Percentiles rank a stretch among this genome's conserved stretches.
Conservation (phyloP, 2,329 filamentous ascomycete genomes). For the Monilinia aucupariae region DNA sequence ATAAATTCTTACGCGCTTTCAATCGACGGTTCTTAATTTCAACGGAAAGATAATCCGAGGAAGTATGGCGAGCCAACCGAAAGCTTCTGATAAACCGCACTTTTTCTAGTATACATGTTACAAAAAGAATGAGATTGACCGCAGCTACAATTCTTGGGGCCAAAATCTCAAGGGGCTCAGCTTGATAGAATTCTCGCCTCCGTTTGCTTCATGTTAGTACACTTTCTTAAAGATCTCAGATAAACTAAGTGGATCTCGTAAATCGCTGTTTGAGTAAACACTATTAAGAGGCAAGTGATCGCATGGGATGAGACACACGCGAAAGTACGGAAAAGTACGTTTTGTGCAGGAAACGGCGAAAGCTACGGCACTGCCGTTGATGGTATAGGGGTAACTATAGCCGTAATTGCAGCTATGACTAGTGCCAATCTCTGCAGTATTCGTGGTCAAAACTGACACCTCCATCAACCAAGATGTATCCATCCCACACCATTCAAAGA, state of each 20-base stretch:
- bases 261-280: background rate
- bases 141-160: background rate
- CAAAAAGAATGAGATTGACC: background rate
- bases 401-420: background rate
- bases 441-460: too few relatives aligned
- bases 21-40: too few relatives aligned
- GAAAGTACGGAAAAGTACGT: background rate
- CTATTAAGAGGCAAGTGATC: background rate
- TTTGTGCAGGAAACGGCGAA: conserved; percentile 1
- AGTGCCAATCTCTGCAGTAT: too few relatives aligned
- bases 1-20: too few relatives aligned
- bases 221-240: background rate
- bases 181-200: background rate
- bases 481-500: too few relatives aligned
- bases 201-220: background rate
- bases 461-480: too few relatives aligned
- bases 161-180: background rate
- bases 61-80: rapidly evolving
- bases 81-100: background rate
- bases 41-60: too few relatives aligned
- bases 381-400: background rate
- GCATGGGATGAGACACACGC: background rate
- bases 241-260: background rate
- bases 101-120: background rate
- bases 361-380: background rate